phyloP scores from a whole-genome alignment of 305 asterid species.

The Striga hermonthica region DNA sequence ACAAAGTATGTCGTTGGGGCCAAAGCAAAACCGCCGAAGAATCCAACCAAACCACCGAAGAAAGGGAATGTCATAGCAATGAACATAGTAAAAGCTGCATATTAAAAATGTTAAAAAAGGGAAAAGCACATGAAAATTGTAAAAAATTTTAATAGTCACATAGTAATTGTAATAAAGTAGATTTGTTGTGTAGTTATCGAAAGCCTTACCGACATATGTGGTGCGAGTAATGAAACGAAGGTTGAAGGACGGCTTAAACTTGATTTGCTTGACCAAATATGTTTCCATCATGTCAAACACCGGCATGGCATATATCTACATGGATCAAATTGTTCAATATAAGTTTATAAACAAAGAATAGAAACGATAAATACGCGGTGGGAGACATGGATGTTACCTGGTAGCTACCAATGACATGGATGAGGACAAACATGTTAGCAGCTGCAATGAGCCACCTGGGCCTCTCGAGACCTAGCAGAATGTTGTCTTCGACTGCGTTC shows the following conservation, averaged over 20 bases:
- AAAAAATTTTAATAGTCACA: too few species aligned
- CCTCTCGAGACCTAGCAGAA: constrained; percentile 37
- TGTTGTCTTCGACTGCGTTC: constrained; percentile 42
- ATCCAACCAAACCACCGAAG: constrained; percentile 73
- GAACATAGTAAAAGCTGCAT: constrained; percentile 55
- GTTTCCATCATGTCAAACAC: constrained; percentile 73
- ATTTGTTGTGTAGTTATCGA: too few species aligned
- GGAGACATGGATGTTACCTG: too few species aligned
- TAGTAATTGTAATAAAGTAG: too few species aligned
- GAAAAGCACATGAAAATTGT: background rate
- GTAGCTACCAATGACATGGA: constrained; percentile 48
- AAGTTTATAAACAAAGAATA: background rate
- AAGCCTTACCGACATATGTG: constrained; percentile 42
- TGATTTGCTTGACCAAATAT: constrained; percentile 43
- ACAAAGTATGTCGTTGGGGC: constrained; percentile 76
- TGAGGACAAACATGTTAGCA: constrained; percentile 43
- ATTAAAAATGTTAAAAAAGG: background rate
- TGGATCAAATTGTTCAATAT: background rate
- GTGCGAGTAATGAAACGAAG: constrained; percentile 56
- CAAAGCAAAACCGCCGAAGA: constrained; percentile 79
- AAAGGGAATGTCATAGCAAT: constrained; percentile 61
- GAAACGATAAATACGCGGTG: too few species aligned
- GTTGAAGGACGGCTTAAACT: constrained; percentile 37
- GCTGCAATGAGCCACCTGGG: constrained; percentile 45
- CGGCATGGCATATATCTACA: constrained; percentile 65